Evolutionary conservation across 2,329 filamentous ascomycete species (phyloP).

Genomic region (Hypoxylon sp.): DNA sequence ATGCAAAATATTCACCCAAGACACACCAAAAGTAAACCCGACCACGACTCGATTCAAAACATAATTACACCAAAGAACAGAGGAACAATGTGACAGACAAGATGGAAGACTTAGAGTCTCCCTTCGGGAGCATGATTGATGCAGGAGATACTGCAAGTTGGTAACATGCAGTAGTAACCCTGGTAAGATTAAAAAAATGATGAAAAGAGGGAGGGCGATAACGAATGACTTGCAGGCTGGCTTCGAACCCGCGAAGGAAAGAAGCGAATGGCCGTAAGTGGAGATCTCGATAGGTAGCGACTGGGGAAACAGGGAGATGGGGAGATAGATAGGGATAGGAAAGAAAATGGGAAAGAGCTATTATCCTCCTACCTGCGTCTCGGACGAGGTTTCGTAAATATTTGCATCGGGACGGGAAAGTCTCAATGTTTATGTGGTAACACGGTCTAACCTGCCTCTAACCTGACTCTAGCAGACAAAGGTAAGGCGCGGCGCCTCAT

Average conservation of each 20-base stretch:
- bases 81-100: constrained; percentile 37
- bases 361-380: constrained; percentile 20
- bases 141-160: constrained; percentile 35
- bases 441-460: constrained; percentile 25
- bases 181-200: constrained; percentile 19
- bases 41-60: constrained; percentile 49
- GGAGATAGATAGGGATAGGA: no score
- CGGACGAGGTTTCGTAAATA: constrained; percentile 31
- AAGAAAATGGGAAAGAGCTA: no score
- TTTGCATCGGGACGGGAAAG: constrained; percentile 28
- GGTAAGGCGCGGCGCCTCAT: constrained; percentile 7
- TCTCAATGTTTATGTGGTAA: constrained; percentile 34
- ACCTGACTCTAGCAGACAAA: no score
- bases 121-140: constrained; percentile 32
- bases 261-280: constrained; percentile 17
- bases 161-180: constrained; percentile 32
- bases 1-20: constrained; percentile 54
- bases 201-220: constrained; percentile 19
- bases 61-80: constrained; percentile 49
- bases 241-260: constrained; percentile 31
- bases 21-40: constrained; percentile 53
- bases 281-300: no score
- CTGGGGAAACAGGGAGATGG: no score
- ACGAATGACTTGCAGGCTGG: constrained; percentile 25
- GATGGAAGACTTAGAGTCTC: constrained; percentile 27